These are phyloP conservation scores for Yamagishiella unicocca DNA, from an alignment of 139 green algal species.

Conservation along the genomic window DNA sequence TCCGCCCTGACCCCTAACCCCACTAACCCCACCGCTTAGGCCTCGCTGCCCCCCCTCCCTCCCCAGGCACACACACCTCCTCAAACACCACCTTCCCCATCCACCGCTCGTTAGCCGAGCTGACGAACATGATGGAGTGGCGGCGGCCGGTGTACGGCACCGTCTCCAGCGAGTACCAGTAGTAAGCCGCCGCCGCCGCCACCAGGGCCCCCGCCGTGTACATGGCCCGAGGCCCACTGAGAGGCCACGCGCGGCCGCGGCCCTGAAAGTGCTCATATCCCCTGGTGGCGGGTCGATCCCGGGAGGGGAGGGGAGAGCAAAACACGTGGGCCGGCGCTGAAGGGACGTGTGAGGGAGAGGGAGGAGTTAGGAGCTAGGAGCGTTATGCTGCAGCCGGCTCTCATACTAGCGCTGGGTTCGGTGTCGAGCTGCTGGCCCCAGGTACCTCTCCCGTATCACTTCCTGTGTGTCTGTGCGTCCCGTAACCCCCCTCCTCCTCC, in stretches of 20 bases:
- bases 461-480: no score
- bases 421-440: no score
- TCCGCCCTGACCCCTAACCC: no score
- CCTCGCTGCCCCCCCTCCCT: background rate
- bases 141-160: constrained; percentile 54
- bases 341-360: background rate
- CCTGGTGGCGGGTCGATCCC: background rate
- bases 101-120: constrained; percentile 16
- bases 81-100: constrained; percentile 52
- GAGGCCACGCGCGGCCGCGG: constrained; percentile 1
- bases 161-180: constrained; percentile 42
- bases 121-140: constrained; percentile 59
- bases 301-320: background rate
- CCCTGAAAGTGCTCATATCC: constrained; percentile 40
- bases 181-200: constrained; percentile 1
- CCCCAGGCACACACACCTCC: constrained; percentile 25
- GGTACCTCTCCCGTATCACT: no score
- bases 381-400: no score
- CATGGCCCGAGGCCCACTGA: background rate
- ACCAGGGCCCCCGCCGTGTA: background rate
- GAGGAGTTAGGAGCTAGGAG: no score
- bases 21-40: no score
- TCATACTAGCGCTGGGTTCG: no score
- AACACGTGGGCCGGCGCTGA: background rate
- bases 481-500: no score